Conservation (phyloP, 164 flowering plant genomes). For the Magnolia kwangsiensis region DNA sequence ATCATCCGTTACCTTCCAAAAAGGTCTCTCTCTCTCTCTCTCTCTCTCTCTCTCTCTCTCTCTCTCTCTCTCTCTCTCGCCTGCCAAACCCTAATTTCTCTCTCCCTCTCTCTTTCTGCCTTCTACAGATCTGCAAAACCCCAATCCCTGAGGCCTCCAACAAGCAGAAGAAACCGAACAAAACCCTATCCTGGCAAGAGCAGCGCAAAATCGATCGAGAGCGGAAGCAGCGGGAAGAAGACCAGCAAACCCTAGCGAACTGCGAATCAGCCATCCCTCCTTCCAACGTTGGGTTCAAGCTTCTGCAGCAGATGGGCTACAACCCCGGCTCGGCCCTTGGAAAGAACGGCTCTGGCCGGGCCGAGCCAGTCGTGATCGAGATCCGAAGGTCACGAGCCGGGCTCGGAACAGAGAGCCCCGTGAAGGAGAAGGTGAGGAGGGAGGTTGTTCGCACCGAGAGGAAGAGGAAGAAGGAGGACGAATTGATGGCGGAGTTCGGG, state of each 20-base stretch:
- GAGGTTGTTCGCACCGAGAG: conserved; percentile 43
- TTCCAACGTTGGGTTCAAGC: conserved; percentile 82
- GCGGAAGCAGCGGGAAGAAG: conserved; percentile 65
- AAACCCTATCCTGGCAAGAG: conserved; percentile 56
- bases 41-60: background rate
- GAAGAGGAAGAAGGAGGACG: conserved; percentile 46
- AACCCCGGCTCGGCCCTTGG: conserved; percentile 78
- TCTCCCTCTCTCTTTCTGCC: background rate
- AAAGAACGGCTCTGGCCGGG: conserved; percentile 57
- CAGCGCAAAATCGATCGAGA: conserved; percentile 53
- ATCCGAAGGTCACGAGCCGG: conserved; percentile 84
- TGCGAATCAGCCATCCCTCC: conserved; percentile 68
- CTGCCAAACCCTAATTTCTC: background rate
- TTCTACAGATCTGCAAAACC: conserved; percentile 30
- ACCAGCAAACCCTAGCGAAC: conserved; percentile 58
- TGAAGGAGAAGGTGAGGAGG: conserved; percentile 58
- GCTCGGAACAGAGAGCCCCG: conserved; percentile 70
- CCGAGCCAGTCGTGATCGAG: conserved; percentile 73
- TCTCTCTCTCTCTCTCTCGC: background rate
- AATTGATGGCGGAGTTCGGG: conserved; percentile 68
- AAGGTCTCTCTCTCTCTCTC: conserved; percentile 22
- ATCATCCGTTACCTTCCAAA: conserved; percentile 25
- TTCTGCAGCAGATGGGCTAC: conserved; percentile 92
- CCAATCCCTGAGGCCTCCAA: conserved; percentile 21
- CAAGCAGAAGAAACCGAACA: conserved; percentile 34